These are phyloP conservation scores for Yarrowia yakushimensis DNA, from an alignment of 805 yeast genomes.

Conservation along the genomic window DNA sequence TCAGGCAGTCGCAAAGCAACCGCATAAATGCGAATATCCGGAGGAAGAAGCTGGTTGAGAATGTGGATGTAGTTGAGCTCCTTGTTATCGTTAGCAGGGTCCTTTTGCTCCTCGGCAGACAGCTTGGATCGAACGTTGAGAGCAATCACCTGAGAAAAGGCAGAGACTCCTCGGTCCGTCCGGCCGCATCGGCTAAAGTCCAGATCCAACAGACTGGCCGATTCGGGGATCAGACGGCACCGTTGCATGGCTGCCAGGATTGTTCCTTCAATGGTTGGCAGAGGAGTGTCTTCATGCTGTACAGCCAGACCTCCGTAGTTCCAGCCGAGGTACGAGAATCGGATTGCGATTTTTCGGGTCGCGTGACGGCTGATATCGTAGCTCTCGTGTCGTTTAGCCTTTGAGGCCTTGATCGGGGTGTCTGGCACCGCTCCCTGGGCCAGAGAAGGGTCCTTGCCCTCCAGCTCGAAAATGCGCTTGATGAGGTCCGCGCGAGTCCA, in stretches of 20 bases:
- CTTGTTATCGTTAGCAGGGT: slow-evolving; percentile 52
- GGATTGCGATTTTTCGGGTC: slow-evolving; percentile 69
- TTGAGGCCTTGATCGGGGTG: slow-evolving; percentile 21
- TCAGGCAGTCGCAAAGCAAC: slow-evolving; percentile 79
- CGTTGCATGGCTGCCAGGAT: slow-evolving; percentile 67
- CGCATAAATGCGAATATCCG: slow-evolving; percentile 78
- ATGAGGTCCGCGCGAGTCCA: slow-evolving; percentile 71
- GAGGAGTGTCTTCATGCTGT: slow-evolving; percentile 63
- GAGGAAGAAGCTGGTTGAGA: slow-evolving; percentile 73
- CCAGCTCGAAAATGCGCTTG: slow-evolving; percentile 54
- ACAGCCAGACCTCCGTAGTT: slow-evolving; percentile 84
- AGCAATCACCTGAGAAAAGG: slow-evolving; percentile 91
- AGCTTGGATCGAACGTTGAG: slow-evolving; percentile 69
- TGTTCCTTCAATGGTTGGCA: slow-evolving; percentile 82
- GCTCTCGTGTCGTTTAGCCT: slow-evolving; percentile 40
- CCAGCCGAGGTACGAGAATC: slow-evolving; percentile 90
- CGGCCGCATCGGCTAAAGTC: slow-evolving; percentile 89
- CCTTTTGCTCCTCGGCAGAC: slow-evolving; percentile 56
- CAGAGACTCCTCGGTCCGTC: slow-evolving; percentile 96
- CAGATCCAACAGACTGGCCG: slow-evolving; percentile 42
- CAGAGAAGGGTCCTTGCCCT: slow-evolving; percentile 33
- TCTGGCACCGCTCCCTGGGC: background rate
- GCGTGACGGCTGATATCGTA: slow-evolving; percentile 65
- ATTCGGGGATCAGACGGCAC: slow-evolving; percentile 19
- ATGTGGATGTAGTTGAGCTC: slow-evolving; percentile 77